Evolutionary conservation across 345 rosid species (phyloP), one percentile per base, ranked within the genome.

Genomic region (Lenwebbia sp.): DNA sequence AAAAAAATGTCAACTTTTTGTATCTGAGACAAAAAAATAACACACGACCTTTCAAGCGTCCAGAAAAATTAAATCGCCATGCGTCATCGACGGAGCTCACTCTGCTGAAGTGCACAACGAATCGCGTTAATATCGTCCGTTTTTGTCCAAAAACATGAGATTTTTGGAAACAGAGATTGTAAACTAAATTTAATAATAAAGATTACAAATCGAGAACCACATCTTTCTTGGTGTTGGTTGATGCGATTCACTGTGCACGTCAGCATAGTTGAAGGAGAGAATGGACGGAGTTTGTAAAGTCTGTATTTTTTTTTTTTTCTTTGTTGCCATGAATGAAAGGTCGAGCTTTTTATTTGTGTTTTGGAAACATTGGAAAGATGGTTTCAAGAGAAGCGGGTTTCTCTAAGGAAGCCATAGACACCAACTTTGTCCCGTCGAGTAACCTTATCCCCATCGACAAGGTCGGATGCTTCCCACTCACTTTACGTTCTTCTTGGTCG

Each of bases 51-150:
- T 9, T 55, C n/a, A 55, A 23, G 22, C 1, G 26, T 55, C 13
- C 10, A 3, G 58, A 23, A 55, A 23, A 55, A 55, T 55, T 22
- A 55, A 23, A 55, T 55, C 5, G n/a, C 55, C 58, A 9, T 22
- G 58, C 12, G n/a, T 55, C 2, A 55, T 23, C 58, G 12, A 55
- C 10, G 58, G 58, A 22, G 26, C 58, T 55, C 58, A 55, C n/a
- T 22, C 23, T 56, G 0, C 28, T 56, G n/a, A 56, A 25, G 60
- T 56, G 60, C 60, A 56, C 26, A 0, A 4, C 0, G 26, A 44
- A 23, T 56, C 28, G 3, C 28, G 9, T 44, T 56, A 57, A 57
- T 26, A 25, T 57, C 62, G n/a, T 4, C 26, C 14, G 62, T 10
- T n/a, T 57, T 25, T 9, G 13, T 57, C 28, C 1, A 25, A 57